A percentile compares a stretch with the other conserved stretches of the same genome.
Evolutionary conservation across 371 early-diverging fungal genomes (phyloP).

Genomic region (Mucor saturninus): DNA sequence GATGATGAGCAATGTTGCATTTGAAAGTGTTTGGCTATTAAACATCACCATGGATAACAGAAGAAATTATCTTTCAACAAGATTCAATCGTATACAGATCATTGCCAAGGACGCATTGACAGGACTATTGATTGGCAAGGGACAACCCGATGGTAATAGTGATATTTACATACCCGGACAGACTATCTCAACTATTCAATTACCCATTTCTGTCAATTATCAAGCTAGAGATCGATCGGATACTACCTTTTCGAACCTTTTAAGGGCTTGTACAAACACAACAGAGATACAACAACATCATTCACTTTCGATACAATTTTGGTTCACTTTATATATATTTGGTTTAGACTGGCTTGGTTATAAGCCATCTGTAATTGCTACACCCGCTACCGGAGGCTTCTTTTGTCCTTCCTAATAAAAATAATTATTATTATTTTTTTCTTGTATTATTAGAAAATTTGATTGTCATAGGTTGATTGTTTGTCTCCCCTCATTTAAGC

Average conservation of each 20-base stretch:
- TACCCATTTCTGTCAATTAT: slow-evolving; percentile 39
- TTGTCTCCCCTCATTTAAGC: background rate
- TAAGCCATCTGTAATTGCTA: slow-evolving; percentile 37
- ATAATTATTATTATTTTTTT: background rate
- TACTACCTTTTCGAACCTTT: slow-evolving; percentile 33
- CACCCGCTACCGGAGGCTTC: slow-evolving; percentile 29
- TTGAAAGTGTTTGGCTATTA: slow-evolving; percentile 35
- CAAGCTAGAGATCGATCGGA: slow-evolving; percentile 38
- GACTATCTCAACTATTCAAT: slow-evolving; percentile 29
- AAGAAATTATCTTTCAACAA: slow-evolving; percentile 33
- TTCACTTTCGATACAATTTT: slow-evolving; percentile 34
- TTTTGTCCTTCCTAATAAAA: slow-evolving; percentile 15
- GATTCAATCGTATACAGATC: slow-evolving; percentile 26
- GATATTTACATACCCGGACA: slow-evolving; percentile 16
- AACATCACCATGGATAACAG: slow-evolving; percentile 38
- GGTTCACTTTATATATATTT: slow-evolving; percentile 37
- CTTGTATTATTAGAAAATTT: background rate
- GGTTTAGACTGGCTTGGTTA: slow-evolving; percentile 39
- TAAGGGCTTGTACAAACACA: slow-evolving; percentile 29
- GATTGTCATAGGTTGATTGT: background rate
- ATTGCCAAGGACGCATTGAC: slow-evolving; percentile 38
- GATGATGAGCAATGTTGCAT: slow-evolving; percentile 29
- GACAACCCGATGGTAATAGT: slow-evolving; percentile 2
- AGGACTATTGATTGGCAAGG: slow-evolving; percentile 35
- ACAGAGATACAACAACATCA: slow-evolving; percentile 6